These are phyloP conservation scores for Babesia bigemina DNA, from an alignment of 169 alveolate species.

Conservation along the genomic window DNA sequence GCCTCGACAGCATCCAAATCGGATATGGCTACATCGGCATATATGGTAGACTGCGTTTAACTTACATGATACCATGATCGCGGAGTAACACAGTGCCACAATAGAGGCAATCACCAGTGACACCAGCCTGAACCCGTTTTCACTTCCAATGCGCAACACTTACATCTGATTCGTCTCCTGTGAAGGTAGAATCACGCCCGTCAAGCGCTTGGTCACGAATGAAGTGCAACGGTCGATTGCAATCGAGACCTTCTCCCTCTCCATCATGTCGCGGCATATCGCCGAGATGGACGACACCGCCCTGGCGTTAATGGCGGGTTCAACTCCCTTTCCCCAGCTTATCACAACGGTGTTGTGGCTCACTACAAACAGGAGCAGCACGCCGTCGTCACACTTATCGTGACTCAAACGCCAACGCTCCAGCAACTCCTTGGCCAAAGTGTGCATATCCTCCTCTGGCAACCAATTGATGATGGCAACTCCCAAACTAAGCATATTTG, in stretches of 20 bases:
- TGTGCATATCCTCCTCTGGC: slow-evolving; percentile 48
- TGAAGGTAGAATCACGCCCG: slow-evolving; percentile 65
- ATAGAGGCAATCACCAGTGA: slow-evolving; percentile 59
- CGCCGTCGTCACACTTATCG: slow-evolving; percentile 64
- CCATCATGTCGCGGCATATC: slow-evolving; percentile 48
- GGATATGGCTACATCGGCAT: not conserved
- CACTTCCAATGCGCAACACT: not conserved
- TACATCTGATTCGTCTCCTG: slow-evolving; percentile 69
- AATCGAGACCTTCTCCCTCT: slow-evolving; percentile 42
- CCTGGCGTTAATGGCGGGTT: slow-evolving; percentile 61
- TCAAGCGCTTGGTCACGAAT: slow-evolving; percentile 44
- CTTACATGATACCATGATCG: slow-evolving; percentile 50
- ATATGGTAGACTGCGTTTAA: not conserved
- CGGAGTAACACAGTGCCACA: slow-evolving; percentile 41
- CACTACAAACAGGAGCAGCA: slow-evolving; percentile 33
- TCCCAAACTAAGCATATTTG: slow-evolving; percentile 38
- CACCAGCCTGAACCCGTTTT: slow-evolving; percentile 43
- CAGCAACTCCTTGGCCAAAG: slow-evolving; percentile 58
- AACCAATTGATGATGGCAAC: slow-evolving; percentile 57
- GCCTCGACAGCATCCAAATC: no score
- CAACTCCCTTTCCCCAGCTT: slow-evolving; percentile 66
- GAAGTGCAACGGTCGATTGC: slow-evolving; percentile 61
- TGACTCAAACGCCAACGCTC: slow-evolving; percentile 64
- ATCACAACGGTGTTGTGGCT: slow-evolving; percentile 44
- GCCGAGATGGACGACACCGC: slow-evolving; percentile 62